Evolutionary conservation across 2,329 filamentous ascomycete genomes (phyloP), one percentile per base, ranked within the genome.

Genomic region (Hymenoscyphus albidus): DNA sequence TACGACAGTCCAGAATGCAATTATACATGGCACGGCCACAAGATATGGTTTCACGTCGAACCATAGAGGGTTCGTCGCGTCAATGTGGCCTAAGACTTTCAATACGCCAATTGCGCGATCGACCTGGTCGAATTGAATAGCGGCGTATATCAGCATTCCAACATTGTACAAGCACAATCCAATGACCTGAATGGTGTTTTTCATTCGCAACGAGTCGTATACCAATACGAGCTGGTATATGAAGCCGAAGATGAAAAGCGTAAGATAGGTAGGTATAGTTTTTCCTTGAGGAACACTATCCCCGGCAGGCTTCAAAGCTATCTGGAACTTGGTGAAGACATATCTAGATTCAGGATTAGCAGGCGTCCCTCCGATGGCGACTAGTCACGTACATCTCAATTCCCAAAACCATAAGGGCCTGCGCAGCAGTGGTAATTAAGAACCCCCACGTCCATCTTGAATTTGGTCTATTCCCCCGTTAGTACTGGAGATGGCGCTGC

Each of bases 161-260:
- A 95, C 78, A 78, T 99, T 98, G 80, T 95, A 95, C 64, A 96
- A 80, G 79, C 94, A 97, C 38, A 99, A 84, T 56, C 95, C 95
- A 71, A 99, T 98, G 76, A 98, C 85, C 78, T 99, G 95, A 82
- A 99, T 99, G 12, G 95, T 99, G 80, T 99, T 99, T 78, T 97
- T 97, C 75, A 94, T 83, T 68, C 93, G 88, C 65, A 99, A 82
- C 16, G 94, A 95, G 80, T 99, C 95, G 84, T 93, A 98, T 13
- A 95, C 91, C 62, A 99, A 82, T 35, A 96, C 80, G 39, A 98
- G 80, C 75, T 97, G 88, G 79, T 98, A 99, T 64, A 99, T 78
- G 79, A 96, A 98, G 67, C 92, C 95, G 77, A 99, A 97, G 77
- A 97, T 97, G 81, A 98, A 97, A 58, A 99, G 86, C 31, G 94